Percentiles rank a stretch among this genome's conserved stretches.
Evolutionary conservation across 805 yeast species (phyloP).

Genomic region (Pichia nakasei): DNA sequence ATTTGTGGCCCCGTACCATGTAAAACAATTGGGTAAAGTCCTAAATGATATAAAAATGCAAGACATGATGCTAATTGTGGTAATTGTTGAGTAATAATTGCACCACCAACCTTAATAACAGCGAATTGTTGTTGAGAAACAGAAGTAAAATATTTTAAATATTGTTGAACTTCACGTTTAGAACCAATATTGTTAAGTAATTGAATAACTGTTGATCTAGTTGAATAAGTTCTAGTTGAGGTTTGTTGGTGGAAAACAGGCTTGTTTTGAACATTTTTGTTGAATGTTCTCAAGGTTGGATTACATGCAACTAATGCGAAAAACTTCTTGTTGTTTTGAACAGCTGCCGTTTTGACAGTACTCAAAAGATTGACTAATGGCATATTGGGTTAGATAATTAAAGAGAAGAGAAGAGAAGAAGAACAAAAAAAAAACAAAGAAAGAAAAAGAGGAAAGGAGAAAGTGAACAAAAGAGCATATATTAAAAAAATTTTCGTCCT

Average conservation of each 20-base stretch:
- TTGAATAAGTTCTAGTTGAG: slow-evolving; percentile 34
- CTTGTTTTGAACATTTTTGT: neutral
- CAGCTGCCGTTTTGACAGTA: slow-evolving; percentile 1
- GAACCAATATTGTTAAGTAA: slow-evolving; percentile 92
- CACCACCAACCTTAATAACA: slow-evolving; percentile 98
- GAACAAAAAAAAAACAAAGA: neutral
- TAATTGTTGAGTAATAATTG: slow-evolving; percentile 90
- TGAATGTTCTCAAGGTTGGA: neutral
- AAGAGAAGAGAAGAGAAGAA: neutral
- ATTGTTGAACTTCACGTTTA: slow-evolving; percentile 96
- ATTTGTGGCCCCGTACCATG: slow-evolving; percentile 99
- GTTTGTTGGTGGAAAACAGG: neutral
- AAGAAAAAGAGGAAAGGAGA: neutral
- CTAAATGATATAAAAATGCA: slow-evolving; percentile 95
- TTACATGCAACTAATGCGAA: slow-evolving; percentile 7
- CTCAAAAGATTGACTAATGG: slow-evolving; percentile 6
- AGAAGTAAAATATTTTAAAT: slow-evolving; percentile 90
- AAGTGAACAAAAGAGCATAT: neutral
- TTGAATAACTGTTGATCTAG: slow-evolving; percentile 94
- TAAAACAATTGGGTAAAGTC: slow-evolving; percentile 89
- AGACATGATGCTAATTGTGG: slow-evolving; percentile 91
- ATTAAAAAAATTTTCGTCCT: no score
- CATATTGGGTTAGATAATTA: neutral
- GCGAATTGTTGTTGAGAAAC: slow-evolving; percentile 97
- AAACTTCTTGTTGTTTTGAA: slow-evolving; percentile 1